Evolutionary conservation across 805 yeast species (phyloP), one percentile per base, ranked within the genome.

Genomic region (Kazachstania taianensis): DNA sequence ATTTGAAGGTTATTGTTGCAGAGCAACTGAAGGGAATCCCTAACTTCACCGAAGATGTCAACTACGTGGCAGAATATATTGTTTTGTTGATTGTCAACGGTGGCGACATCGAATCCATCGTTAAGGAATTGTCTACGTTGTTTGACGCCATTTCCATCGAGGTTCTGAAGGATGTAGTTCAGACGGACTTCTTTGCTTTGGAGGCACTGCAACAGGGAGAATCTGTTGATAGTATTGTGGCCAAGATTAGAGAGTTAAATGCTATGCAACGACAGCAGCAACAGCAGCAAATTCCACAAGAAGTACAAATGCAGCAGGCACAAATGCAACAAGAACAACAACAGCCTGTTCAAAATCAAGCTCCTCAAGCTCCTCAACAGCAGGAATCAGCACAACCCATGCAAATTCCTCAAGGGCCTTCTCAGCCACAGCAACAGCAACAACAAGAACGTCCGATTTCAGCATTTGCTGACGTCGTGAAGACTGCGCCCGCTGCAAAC

Each of bases 61-160:
- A 61, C 30, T 79, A 77, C 46, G 76, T 78, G 28, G 82, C 92
- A 10, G 92, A 81, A 55, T 81, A 72, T 50, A 74, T 81, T 38
- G 69, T 76, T n/a, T 69, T 80, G 30, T 63, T 81, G 55, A 78
- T 81, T 41, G 76, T 78, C 10, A 79, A 78, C 45, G 76, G 78
- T 46, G 75, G 78, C 49, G 61, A 74, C 5, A 70, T 78, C 9
- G 67, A 64, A 13, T 81, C 76, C 36, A 77, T 81, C 24, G 67
- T 70, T 14, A 60, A 59, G 14, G 92, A 81, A 50, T 66, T 82
- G 20, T 63, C 72, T 24, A 70, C 73, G 30, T 61, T 81, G 34
- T 75, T 79, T 42, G 80, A 78, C 36, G 69, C 73, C 14, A 72
- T 78, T 33, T 72, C 78, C 29, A 69, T 72, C 4, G 73, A 72